These are phyloP conservation scores for Ziziphus jujuba DNA, from an alignment of 306 rosid species.

Conservation along the genomic window DNA sequence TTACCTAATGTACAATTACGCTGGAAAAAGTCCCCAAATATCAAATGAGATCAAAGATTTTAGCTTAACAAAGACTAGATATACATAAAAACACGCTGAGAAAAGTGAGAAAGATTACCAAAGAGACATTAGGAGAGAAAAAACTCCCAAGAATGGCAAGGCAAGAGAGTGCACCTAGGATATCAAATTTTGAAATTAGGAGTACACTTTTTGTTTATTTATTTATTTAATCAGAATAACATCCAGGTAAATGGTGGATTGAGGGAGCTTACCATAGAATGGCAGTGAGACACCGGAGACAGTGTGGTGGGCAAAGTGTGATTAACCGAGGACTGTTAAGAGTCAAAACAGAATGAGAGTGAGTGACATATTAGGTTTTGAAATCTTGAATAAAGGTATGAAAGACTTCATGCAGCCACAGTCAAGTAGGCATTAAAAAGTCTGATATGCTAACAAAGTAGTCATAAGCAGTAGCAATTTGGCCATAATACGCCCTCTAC, in stretches of 20 bases:
- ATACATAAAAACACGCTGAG: neutral
- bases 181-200: conserved; percentile 20
- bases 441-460: no score
- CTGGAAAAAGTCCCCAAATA: neutral
- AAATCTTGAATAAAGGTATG: neutral
- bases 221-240: neutral
- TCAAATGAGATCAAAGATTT: neutral
- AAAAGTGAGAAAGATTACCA: conserved; percentile 26
- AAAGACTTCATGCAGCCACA: no score
- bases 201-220: neutral
- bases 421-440: no score
- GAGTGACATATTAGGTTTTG: neutral
- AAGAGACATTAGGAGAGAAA: conserved; percentile 33
- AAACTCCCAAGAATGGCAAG: conserved; percentile 32
- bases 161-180: conserved; percentile 39
- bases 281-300: conserved; percentile 34
- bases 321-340: conserved; percentile 30
- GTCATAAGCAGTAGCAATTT: no score
- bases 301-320: conserved; percentile 19
- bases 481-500: no score
- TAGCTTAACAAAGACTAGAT: neutral
- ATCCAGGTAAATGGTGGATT: conserved; percentile 13
- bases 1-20: neutral
- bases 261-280: conserved; percentile 38
- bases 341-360: neutral